Percentiles rank a stretch among this genome's conserved stretches.
Evolutionary conservation across 331 rosid genomes (phyloP).

Genomic region (Arachis monticola): DNA sequence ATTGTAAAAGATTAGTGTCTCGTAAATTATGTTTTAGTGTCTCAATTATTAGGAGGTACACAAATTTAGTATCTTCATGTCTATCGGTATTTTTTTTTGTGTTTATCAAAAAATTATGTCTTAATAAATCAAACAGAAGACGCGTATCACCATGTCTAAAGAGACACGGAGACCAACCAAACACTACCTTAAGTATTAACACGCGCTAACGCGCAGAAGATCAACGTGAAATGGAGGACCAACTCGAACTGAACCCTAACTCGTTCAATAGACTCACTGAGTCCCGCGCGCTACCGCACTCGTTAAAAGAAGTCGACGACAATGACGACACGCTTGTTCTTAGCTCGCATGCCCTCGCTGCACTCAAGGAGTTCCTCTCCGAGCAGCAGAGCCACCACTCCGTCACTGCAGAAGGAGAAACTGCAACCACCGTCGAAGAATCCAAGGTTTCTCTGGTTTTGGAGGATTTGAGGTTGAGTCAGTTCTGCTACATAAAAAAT

Average conservation of each 20-base stretch:
- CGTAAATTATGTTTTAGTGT: no score
- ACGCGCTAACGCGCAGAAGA: background rate
- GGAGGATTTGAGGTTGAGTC: slow-evolving; percentile 93
- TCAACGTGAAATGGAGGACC: slow-evolving; percentile 49
- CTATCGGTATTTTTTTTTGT: no score
- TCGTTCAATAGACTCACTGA: slow-evolving; percentile 37
- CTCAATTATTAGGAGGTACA: no score
- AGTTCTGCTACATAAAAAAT: slow-evolving; percentile 74
- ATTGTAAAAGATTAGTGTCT: no score
- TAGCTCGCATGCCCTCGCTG: slow-evolving; percentile 74
- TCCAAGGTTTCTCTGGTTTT: slow-evolving; percentile 65
- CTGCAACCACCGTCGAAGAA: slow-evolving; percentile 29
- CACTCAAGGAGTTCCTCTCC: slow-evolving; percentile 77
- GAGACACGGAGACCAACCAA: no score
- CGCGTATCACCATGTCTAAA: no score
- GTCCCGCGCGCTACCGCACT: background rate
- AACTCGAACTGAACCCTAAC: slow-evolving; percentile 46
- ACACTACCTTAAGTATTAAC: no score
- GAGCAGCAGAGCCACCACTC: slow-evolving; percentile 58
- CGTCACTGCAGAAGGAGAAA: slow-evolving; percentile 29
- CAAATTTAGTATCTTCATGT: no score
- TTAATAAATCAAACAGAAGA: no score
- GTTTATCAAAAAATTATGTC: no score
- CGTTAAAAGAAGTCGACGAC: background rate
- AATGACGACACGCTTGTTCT: slow-evolving; percentile 66